Percentiles rank a stretch among this genome's conserved stretches.
Conservation (phyloP, 2,329 filamentous ascomycete genomes). For the Epichloe gansuensis region DNA sequence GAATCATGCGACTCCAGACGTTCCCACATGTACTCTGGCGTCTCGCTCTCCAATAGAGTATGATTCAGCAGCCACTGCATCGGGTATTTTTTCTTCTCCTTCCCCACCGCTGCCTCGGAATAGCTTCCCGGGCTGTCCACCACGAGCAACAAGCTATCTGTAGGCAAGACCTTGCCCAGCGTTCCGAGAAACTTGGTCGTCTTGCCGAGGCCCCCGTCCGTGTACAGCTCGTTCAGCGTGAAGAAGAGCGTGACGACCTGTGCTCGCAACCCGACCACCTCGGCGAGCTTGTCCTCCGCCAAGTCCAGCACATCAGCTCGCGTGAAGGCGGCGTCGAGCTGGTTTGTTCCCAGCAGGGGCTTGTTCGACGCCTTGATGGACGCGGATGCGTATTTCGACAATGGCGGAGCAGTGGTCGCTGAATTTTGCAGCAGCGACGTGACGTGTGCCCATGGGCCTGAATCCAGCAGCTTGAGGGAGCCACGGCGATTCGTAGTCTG, state of each 20-base stretch:
- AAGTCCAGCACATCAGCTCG: constrained; percentile 38
- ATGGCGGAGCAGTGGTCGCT: constrained; percentile 37
- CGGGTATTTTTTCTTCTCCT: constrained; percentile 56
- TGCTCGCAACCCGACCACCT: constrained; percentile 21
- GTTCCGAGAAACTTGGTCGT: constrained; percentile 65
- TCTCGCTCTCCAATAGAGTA: constrained; percentile 44
- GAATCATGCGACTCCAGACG: constrained; percentile 66
- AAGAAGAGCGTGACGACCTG: constrained; percentile 74
- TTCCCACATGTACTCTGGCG: constrained; percentile 47
- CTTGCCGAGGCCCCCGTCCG: constrained; percentile 53
- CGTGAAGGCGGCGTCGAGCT: constrained; percentile 29
- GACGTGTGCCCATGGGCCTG: constrained; percentile 62
- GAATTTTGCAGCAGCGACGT: constrained; percentile 42
- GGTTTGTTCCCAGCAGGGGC: constrained; percentile 27
- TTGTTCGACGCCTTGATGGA: constrained; percentile 30
- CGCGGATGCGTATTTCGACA: constrained; percentile 41
- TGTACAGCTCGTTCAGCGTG: constrained; percentile 91
- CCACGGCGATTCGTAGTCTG: constrained; percentile 15
- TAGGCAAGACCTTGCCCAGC: constrained; percentile 44
- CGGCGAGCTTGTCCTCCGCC: constrained; percentile 18
- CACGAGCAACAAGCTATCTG: constrained; percentile 61
- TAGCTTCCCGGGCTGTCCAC: constrained; percentile 92
- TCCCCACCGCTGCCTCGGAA: constrained; percentile 63
- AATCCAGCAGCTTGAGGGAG: constrained; percentile 58
- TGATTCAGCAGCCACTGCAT: constrained; percentile 91